Conservation (phyloP, 345 rosid genomes). For the Salix viminalis region DNA sequence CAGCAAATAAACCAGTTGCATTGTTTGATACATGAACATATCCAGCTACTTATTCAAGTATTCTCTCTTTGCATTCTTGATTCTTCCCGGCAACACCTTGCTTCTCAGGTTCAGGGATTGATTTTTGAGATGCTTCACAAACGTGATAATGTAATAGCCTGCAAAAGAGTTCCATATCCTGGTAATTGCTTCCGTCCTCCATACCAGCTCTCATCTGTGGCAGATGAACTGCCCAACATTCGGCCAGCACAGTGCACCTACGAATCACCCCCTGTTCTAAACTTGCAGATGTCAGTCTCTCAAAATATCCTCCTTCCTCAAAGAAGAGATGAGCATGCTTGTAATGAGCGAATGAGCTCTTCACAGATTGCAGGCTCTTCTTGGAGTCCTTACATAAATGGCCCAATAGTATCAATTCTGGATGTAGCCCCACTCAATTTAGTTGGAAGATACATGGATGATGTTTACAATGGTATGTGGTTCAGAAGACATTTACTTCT, state of each 20-base stretch:
- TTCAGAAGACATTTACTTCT: background rate
- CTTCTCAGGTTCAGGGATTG: constrained; percentile 64
- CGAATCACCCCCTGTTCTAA: constrained; percentile 17
- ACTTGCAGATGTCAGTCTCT: constrained; percentile 24
- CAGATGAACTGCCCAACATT: constrained; percentile 23
- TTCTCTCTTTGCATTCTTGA: constrained; percentile 74
- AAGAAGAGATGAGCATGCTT: constrained; percentile 13
- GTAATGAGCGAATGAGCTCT: constrained; percentile 22
- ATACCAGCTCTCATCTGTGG: constrained; percentile 38
- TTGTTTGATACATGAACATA: constrained; percentile 76
- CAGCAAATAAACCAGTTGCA: constrained; percentile 71
- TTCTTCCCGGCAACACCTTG: constrained; percentile 62
- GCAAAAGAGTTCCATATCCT: constrained; percentile 54
- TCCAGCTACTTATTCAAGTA: constrained; percentile 85
- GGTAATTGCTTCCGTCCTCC: constrained; percentile 41
- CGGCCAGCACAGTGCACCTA: constrained; percentile 14
- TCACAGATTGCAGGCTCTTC: constrained; percentile 20
- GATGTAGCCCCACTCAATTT: constrained; percentile 60
- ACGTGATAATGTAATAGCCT: constrained; percentile 46
- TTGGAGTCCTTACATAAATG: constrained; percentile 45
- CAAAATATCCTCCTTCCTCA: constrained; percentile 14
- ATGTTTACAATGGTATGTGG: constrained; percentile 58
- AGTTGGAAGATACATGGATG: constrained; percentile 55
- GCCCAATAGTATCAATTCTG: constrained; percentile 44
- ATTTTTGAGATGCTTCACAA: constrained; percentile 61